Percentiles rank a stretch among this genome's conserved stretches.
Conservation (phyloP, 768 basidiomycete genomes). For the Suillus tomentosus region DNA sequence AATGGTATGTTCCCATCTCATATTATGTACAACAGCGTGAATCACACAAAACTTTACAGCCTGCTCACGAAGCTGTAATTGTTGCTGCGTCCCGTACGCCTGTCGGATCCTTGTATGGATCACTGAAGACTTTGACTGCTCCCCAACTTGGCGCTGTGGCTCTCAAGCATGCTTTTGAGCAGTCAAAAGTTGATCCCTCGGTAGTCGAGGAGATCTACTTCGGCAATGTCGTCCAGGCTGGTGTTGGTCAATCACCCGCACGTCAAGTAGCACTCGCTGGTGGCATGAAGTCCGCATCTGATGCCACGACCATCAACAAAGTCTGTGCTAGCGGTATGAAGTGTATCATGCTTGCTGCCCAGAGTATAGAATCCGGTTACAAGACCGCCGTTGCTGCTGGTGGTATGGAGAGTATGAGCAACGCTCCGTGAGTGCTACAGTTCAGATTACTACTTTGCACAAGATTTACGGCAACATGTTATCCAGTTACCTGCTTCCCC, state of each 20-base stretch:
- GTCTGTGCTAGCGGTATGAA: conserved; percentile 99
- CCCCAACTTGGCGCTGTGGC: conserved; percentile 88
- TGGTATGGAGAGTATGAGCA: conserved; percentile 99
- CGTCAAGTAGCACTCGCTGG: conserved; percentile 90
- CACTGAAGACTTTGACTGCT: conserved; percentile 85
- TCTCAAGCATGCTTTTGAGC: conserved; percentile 86
- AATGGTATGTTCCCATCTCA: conserved; percentile 46
- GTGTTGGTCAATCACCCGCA: conserved; percentile 95
- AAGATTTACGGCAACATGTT: conserved; percentile 5
- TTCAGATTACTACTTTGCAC: conserved; percentile 1
- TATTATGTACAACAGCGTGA: too few relatives aligned
- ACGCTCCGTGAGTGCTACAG: conserved; percentile 80
- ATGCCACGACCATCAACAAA: conserved; percentile 99
- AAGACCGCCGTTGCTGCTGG: conserved; percentile 88
- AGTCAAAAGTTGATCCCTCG: conserved; percentile 79
- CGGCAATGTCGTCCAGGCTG: conserved; percentile 97
- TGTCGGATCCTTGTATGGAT: conserved; percentile 89
- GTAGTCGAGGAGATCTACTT: conserved; percentile 93
- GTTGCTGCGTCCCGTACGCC: conserved; percentile 93
- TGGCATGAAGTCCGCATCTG: conserved; percentile 80
- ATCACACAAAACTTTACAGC: conserved; percentile 24
- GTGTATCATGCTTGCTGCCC: conserved; percentile 90
- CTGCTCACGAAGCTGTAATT: conserved; percentile 84
- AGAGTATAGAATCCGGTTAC: conserved; percentile 86
- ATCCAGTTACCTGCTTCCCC: conserved; percentile 75